phyloP scores from a whole-genome alignment of 768 basidiomycete genomes.

The Punctularia strigosozonata region DNA sequence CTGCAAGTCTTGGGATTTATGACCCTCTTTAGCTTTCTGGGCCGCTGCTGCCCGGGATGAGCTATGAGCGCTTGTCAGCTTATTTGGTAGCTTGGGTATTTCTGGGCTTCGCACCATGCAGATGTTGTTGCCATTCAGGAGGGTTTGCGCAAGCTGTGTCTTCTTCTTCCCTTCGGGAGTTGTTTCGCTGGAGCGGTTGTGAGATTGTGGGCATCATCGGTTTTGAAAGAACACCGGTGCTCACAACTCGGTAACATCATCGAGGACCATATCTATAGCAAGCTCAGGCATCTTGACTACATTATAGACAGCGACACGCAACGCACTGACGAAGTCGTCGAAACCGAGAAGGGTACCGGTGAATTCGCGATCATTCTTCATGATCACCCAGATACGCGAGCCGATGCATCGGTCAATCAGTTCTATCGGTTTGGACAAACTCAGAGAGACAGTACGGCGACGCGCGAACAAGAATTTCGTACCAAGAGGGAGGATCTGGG shows the following conservation, averaged over 20 bases:
- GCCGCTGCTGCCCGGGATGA: slow-evolving; percentile 63
- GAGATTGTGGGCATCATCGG: too few relatives aligned
- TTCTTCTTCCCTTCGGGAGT: slow-evolving; percentile 75
- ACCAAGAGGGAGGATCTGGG: slow-evolving; percentile 92
- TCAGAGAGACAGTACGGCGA: not conserved
- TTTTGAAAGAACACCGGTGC: slow-evolving; percentile 17
- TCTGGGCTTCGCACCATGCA: slow-evolving; percentile 59
- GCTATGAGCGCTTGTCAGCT: slow-evolving; percentile 22
- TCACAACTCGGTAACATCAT: slow-evolving; percentile 95
- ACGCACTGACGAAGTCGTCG: slow-evolving; percentile 99
- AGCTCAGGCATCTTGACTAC: not conserved
- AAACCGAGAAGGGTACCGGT: slow-evolving; percentile 91
- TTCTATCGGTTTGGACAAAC: slow-evolving; percentile 34
- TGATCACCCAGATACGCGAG: slow-evolving; percentile 94
- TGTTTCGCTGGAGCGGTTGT: slow-evolving; percentile 70
- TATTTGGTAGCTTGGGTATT: not conserved
- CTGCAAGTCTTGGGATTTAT: too few relatives aligned
- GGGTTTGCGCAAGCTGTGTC: slow-evolving; percentile 77
- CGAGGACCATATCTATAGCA: slow-evolving; percentile 75
- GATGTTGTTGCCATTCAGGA: slow-evolving; percentile 92
- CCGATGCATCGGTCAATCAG: slow-evolving; percentile 97
- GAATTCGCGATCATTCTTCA: slow-evolving; percentile 97
- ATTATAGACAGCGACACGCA: not conserved
- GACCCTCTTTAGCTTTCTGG: slow-evolving; percentile 35
- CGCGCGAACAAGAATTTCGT: slow-evolving; percentile 7